Percentiles rank a stretch among this genome's conserved stretches.
These are phyloP conservation scores for Licmophora abbreviata DNA, from an alignment of 108 stramenopile species.

Conservation along the genomic window DNA sequence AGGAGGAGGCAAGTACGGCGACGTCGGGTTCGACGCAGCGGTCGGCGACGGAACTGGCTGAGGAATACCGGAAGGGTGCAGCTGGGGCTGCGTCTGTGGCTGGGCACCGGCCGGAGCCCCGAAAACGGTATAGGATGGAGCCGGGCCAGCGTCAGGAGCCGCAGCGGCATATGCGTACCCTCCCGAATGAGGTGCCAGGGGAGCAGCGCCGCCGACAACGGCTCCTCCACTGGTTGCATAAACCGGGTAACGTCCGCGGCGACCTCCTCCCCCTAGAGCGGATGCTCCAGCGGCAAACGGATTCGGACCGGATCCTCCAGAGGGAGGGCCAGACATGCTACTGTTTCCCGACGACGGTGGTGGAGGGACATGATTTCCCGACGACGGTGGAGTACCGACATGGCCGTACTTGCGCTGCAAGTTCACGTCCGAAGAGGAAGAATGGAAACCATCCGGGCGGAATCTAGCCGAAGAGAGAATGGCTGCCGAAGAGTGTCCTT, in stretches of 20 bases:
- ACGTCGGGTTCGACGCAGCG: too few relatives aligned
- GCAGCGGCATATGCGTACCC: background rate
- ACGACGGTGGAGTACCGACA: slow-evolving; percentile 20
- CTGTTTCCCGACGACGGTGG: slow-evolving; percentile 20
- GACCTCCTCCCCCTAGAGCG: slow-evolving; percentile 6
- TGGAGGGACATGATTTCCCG: background rate
- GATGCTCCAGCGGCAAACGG: slow-evolving; percentile 15
- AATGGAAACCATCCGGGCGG: slow-evolving; percentile 87
- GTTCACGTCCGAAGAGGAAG: slow-evolving; percentile 63
- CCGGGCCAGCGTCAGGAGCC: background rate
- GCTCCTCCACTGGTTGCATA: slow-evolving; percentile 6
- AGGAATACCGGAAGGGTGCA: too few relatives aligned
- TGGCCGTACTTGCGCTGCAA: slow-evolving; percentile 84
- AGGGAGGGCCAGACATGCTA: slow-evolving; percentile 18
- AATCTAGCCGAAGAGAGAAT: slow-evolving; percentile 26
- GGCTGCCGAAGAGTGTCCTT: slow-evolving; percentile 38
- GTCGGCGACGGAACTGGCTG: too few relatives aligned
- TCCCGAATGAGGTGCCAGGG: background rate
- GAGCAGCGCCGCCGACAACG: background rate
- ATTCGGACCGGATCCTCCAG: slow-evolving; percentile 19
- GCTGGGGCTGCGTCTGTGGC: too few relatives aligned
- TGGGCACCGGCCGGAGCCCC: too few relatives aligned
- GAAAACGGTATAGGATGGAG: too few relatives aligned
- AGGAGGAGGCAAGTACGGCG: too few relatives aligned
- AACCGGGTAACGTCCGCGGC: slow-evolving; percentile 11